Base-by-base conservation (phyloP, 2,329 filamentous ascomycete species). In the Plenodomus biglobosus region DNA sequence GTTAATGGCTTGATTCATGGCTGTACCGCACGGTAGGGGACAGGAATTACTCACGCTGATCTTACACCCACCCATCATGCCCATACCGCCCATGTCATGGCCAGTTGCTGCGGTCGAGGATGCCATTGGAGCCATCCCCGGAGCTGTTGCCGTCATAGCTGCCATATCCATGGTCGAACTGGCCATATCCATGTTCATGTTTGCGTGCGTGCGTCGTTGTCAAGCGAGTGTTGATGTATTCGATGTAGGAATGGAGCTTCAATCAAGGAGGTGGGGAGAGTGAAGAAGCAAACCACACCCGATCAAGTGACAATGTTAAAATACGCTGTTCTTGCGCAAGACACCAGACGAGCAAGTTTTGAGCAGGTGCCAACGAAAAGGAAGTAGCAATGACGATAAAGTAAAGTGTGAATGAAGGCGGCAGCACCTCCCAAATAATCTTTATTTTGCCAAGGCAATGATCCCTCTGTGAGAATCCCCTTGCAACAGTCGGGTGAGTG, bases 11-110 rank as follows among this genome's bases (percentile, higher is more conserved):
- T 20, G 13, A 13, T 8, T 19, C 15, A 3, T 27, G 24, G 15
- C n/a, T n/a, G n/a, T n/a, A n/a, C n/a, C n/a, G 15, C 16, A 21
- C 24, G 10, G 4, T 15, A 34, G 8, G 1, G 21, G 13, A 11
- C 13, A 13, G 8, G 11, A 44, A 15, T 3, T 32, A 32, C 61
- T 40, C 52, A 68, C 66, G 47, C 57, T 64, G 30, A 70, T 70
- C 49, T 70, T 67, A 60, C 66, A 70, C 18, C 48, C 45, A 19
- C 62, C 58, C 24, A 59, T 58, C 61, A 63, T 64, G 18, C 47
- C 51, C 58, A 60, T 63, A 22, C 45, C 48, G 16, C 54, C 52
- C 58, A 64, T 62, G 3, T 49, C 55, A 11, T 50, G 46, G 34
- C 53, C 53, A 39, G 45, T 54, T 18, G 15, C 22, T 30, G 38